Evolutionary conservation across 495 filamentous ascomycete species (phyloP).

Genomic region (Xanthoparmelia taractica): DNA sequence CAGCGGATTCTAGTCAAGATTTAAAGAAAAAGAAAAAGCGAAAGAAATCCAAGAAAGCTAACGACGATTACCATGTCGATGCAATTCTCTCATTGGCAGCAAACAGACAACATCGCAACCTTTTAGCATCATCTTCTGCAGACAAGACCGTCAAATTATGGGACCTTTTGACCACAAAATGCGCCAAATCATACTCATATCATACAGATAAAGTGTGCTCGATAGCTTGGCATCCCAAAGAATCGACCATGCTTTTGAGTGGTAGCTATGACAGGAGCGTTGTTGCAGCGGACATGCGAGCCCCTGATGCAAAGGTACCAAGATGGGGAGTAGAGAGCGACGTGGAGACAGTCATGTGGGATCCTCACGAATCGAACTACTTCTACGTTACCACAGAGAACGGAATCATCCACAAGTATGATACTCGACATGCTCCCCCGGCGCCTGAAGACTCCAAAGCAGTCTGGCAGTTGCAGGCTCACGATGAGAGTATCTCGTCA

Average conservation of each 20-base stretch:
- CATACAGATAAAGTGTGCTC: conserved; percentile 97
- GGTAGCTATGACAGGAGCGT: conserved; percentile 92
- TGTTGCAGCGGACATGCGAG: conserved; percentile 86
- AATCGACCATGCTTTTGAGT: conserved; percentile 80
- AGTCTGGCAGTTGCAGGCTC: conserved; percentile 89
- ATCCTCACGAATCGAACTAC: conserved; percentile 81
- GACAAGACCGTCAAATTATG: conserved; percentile 96
- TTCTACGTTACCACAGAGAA: conserved; percentile 94
- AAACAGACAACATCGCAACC: conserved; percentile 85
- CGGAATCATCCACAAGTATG: conserved; percentile 81
- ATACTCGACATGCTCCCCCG: conserved; percentile 62
- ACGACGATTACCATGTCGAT: conserved; percentile 90
- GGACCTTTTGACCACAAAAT: conserved; percentile 85
- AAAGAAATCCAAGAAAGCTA: conserved; percentile 74
- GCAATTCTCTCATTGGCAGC: conserved; percentile 82
- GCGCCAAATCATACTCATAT: conserved; percentile 84
- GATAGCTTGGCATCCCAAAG: conserved; percentile 79
- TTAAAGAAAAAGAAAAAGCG: conserved; percentile 79
- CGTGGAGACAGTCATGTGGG: conserved; percentile 86
- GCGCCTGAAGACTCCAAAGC: conserved; percentile 67
- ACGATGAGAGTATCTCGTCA: conserved; percentile 87
- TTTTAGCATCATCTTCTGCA: conserved; percentile 92
- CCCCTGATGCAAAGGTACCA: conserved; percentile 66
- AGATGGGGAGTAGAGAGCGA: conserved; percentile 91
- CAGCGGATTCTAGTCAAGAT: conserved; percentile 32